phyloP scores from a whole-genome alignment of 2,329 filamentous ascomycete genomes.

The Claviceps humidiphila region DNA sequence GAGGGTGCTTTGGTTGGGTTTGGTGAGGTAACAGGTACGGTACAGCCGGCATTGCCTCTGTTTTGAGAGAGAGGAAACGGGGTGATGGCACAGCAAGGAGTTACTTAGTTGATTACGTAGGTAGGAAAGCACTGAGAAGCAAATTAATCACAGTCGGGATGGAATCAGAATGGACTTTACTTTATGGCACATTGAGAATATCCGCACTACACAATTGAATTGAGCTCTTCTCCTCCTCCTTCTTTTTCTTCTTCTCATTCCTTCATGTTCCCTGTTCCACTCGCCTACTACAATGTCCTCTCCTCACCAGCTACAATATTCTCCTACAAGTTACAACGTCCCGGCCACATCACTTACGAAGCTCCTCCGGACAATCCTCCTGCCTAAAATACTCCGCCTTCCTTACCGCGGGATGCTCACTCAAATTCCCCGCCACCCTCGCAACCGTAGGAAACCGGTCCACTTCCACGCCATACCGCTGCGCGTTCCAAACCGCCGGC shows the following conservation, averaged over 20 bases:
- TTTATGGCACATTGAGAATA: no score
- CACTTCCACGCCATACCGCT: constrained; percentile 41
- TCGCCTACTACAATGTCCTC: no score
- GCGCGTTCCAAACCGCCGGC: constrained; percentile 44
- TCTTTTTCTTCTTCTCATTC: no score
- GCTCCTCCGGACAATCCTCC: constrained; percentile 29
- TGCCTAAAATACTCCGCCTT: constrained; percentile 41
- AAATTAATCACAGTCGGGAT: no score
- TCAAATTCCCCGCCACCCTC: constrained; percentile 31
- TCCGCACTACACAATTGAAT: no score
- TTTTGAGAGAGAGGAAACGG: constrained; percentile 10
- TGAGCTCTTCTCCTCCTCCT: no score
- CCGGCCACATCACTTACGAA: constrained; percentile 9
- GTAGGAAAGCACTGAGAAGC: no score
- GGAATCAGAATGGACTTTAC: no score
- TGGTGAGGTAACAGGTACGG: constrained; percentile 55
- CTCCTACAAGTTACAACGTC: neutral
- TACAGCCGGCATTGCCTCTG: constrained; percentile 25
- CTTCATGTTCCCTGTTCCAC: no score
- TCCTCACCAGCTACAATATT: no score
- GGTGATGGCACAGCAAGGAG: neutral
- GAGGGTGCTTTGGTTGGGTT: constrained; percentile 61
- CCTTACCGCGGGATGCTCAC: constrained; percentile 34
- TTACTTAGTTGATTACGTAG: no score
- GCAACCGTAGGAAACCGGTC: constrained; percentile 31